These are phyloP conservation scores for Solanum tarijense DNA, from an alignment of 257 asterid genomes.

Conservation along the genomic window DNA sequence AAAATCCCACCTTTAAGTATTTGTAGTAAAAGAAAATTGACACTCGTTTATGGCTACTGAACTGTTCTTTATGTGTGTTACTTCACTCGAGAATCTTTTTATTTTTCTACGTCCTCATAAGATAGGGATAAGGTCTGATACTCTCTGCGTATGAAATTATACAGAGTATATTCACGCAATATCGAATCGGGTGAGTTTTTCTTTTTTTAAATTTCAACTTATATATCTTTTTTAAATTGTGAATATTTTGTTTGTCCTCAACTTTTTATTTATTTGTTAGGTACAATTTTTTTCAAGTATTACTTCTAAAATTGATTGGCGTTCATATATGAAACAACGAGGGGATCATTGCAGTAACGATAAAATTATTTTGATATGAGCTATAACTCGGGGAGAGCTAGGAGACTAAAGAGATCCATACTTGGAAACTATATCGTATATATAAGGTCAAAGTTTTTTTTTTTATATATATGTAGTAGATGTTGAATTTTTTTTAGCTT, in stretches of 20 bases:
- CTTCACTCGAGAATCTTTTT: background rate
- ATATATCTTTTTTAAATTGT: background rate
- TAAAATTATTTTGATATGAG: too few species aligned
- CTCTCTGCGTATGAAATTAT: background rate
- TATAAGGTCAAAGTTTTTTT: background rate
- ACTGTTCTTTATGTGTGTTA: background rate
- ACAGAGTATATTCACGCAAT: too few species aligned
- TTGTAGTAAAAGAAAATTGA: background rate
- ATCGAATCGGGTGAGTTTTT: too few species aligned
- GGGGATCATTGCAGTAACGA: background rate
- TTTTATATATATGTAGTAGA: background rate
- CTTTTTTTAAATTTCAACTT: too few species aligned
- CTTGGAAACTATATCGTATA: background rate
- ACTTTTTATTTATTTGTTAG: background rate
- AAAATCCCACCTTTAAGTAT: background rate
- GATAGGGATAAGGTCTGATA: rapidly evolving
- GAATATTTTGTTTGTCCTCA: background rate
- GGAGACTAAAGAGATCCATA: background rate
- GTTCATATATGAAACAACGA: background rate
- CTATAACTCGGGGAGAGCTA: background rate
- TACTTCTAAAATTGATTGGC: background rate
- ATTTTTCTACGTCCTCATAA: too few species aligned
- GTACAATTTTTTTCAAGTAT: background rate
- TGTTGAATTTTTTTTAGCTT: background rate
- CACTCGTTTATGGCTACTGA: background rate